A percentile compares a stretch with the other conserved stretches of the same genome.
Conservation (phyloP, 2,329 filamentous ascomycete genomes). For the Periglandula ipomoeae region DNA sequence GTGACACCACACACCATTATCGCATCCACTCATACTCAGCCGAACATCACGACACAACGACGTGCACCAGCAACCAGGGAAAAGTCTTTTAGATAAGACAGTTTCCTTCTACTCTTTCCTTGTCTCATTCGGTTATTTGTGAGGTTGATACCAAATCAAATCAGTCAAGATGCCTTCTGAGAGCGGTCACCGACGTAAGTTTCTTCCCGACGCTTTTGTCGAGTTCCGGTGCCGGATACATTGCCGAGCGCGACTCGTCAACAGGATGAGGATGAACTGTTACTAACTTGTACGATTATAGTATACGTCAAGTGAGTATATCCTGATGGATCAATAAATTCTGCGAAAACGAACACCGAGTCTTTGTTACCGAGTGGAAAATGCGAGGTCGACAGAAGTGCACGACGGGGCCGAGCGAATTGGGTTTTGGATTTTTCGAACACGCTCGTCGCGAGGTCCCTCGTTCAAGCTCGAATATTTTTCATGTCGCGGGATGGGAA, state of each 20-base stretch:
- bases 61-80: conserved; percentile 30
- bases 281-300: conserved; percentile 23
- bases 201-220: background rate
- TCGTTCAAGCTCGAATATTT: background rate
- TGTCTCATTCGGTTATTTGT: conserved; percentile 36
- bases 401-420: too few species aligned
- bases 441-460: background rate
- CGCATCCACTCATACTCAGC: conserved; percentile 24
- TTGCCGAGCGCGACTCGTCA: conserved; percentile 3
- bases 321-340: background rate
- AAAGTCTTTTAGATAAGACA: conserved; percentile 39
- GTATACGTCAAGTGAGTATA: conserved; percentile 83
- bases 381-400: background rate
- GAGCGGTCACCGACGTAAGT: conserved; percentile 84
- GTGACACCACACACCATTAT: conserved; percentile 25
- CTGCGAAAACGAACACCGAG: background rate
- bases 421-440: background rate
- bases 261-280: conserved; percentile 24
- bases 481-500: background rate
- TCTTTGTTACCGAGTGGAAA: background rate
- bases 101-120: conserved; percentile 28
- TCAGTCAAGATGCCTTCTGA: conserved; percentile 77
- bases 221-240: background rate
- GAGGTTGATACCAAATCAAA: conserved; percentile 33
- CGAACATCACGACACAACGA: conserved; percentile 35